Evolutionary conservation across 768 basidiomycete genomes (phyloP).

Genomic region (Daedalea quercina): DNA sequence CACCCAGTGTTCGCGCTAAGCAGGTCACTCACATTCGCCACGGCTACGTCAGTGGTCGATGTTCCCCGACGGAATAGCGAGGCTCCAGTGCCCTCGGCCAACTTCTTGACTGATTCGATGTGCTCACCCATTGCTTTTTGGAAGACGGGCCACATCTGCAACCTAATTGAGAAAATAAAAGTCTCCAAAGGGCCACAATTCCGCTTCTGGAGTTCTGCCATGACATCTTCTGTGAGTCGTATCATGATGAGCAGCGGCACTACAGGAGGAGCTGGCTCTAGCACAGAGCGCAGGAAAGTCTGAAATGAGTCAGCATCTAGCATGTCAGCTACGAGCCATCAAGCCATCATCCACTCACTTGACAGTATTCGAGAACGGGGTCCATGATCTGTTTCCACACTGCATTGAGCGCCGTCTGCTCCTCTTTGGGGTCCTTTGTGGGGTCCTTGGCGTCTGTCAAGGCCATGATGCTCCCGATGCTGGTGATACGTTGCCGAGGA

Average conservation of each 20-base stretch:
- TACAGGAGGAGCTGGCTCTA: conserved; percentile 71
- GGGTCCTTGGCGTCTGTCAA: not conserved
- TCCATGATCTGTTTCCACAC: conserved; percentile 94
- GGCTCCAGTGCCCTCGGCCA: conserved; percentile 64
- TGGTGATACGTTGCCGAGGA: conserved; percentile 13
- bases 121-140: conserved; percentile 85
- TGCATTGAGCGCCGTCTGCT: conserved; percentile 49
- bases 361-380: conserved; percentile 80
- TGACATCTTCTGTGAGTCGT: conserved; percentile 77
- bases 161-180: conserved; percentile 71
- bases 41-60: conserved; percentile 60
- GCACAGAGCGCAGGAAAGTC: conserved; percentile 60
- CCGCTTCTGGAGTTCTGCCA: conserved; percentile 68
- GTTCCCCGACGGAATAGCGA: conserved; percentile 59
- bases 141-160: conserved; percentile 92
- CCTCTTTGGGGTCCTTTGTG: conserved; percentile 33
- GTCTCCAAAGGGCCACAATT: conserved; percentile 75
- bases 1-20: conserved; percentile 10
- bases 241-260: conserved; percentile 87
- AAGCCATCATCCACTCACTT: conserved; percentile 37
- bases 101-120: conserved; percentile 71
- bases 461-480: conserved; percentile 16
- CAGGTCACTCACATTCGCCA: conserved; percentile 28
- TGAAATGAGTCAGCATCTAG: conserved; percentile 22
- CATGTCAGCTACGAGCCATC: too few species aligned